phyloP scores from a whole-genome alignment of 2,329 filamentous ascomycete genomes.

The Diaporthe vexans region DNA sequence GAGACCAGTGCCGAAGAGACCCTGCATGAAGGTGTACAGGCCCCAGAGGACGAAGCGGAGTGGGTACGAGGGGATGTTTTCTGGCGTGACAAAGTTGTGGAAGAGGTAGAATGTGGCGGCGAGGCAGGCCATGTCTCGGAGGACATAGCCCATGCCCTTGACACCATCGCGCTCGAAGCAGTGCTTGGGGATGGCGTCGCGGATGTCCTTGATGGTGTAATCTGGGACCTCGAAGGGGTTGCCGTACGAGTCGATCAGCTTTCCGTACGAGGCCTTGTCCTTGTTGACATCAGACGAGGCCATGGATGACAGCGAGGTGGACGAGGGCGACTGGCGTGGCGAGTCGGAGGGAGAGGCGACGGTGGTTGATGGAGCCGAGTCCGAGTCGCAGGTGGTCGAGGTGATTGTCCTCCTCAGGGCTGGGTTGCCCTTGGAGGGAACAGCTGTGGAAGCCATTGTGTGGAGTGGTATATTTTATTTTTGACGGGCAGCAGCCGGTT shows the following conservation, averaged over 20 bases:
- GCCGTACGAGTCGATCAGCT: constrained; percentile 91
- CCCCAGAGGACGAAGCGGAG: constrained; percentile 75
- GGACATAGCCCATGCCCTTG: constrained; percentile 84
- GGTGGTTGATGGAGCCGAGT: constrained; percentile 68
- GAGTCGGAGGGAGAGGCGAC: constrained; percentile 72
- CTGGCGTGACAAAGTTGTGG: constrained; percentile 90
- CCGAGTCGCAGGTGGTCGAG: constrained; percentile 58
- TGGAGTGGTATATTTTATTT: background rate
- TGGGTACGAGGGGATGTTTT: constrained; percentile 79
- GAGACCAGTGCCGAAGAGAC: constrained; percentile 91
- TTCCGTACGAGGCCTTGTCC: constrained; percentile 63
- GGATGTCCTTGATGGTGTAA: constrained; percentile 97
- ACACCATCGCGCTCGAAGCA: constrained; percentile 91
- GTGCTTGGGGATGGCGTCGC: constrained; percentile 96
- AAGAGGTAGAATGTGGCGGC: constrained; percentile 86
- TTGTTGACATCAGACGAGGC: constrained; percentile 71
- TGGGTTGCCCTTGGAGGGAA: constrained; percentile 56
- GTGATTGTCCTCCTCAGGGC: constrained; percentile 64
- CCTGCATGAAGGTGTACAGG: constrained; percentile 84
- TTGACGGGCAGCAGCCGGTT: background rate
- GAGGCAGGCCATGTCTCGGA: constrained; percentile 81
- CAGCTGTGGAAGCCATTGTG: constrained; percentile 61
- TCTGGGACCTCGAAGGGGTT: constrained; percentile 95
- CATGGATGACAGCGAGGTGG: constrained; percentile 93
- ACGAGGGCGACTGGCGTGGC: constrained; percentile 77